These are phyloP conservation scores for Macadamia tetraphylla DNA, from an alignment of 164 flowering plant genomes.

Conservation along the genomic window DNA sequence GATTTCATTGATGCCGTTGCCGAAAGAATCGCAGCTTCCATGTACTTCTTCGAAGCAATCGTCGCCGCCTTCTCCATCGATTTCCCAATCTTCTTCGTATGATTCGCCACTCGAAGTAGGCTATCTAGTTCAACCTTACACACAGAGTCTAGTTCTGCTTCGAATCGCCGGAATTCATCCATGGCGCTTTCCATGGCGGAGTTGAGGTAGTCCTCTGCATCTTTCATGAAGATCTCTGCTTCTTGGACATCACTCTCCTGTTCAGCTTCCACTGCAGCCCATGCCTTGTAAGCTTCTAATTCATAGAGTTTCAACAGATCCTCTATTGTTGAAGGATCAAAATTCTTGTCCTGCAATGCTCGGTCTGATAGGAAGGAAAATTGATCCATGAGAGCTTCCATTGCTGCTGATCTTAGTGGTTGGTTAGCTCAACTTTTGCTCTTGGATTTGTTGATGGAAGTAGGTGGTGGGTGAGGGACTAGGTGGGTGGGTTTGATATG, in stretches of 20 bases:
- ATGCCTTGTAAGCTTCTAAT: constrained; percentile 58
- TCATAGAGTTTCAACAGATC: constrained; percentile 67
- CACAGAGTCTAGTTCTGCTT: constrained; percentile 42
- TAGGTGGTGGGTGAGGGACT: too few species aligned
- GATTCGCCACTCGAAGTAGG: constrained; percentile 34
- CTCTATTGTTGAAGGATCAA: constrained; percentile 59
- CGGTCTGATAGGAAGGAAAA: constrained; percentile 57
- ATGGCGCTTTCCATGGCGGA: constrained; percentile 58
- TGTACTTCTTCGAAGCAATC: constrained; percentile 48
- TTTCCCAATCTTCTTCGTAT: constrained; percentile 41
- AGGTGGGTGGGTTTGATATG: too few species aligned
- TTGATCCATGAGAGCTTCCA: constrained; percentile 59
- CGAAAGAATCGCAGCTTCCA: constrained; percentile 50
- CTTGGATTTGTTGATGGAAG: too few species aligned
- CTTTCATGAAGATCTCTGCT: constrained; percentile 33
- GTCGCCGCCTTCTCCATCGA: constrained; percentile 43
- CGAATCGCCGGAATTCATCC: constrained; percentile 54
- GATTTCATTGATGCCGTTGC: constrained; percentile 61
- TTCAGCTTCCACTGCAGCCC: constrained; percentile 58
- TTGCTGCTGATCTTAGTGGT: neutral
- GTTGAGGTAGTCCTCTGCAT: constrained; percentile 52
- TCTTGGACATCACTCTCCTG: constrained; percentile 27
- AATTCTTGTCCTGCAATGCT: constrained; percentile 45
- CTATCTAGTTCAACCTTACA: constrained; percentile 26
- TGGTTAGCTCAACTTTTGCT: too few species aligned